Evolutionary conservation across 192 early-diverging fungal species (phyloP).

Genomic region (Kickxella alabastrina): DNA sequence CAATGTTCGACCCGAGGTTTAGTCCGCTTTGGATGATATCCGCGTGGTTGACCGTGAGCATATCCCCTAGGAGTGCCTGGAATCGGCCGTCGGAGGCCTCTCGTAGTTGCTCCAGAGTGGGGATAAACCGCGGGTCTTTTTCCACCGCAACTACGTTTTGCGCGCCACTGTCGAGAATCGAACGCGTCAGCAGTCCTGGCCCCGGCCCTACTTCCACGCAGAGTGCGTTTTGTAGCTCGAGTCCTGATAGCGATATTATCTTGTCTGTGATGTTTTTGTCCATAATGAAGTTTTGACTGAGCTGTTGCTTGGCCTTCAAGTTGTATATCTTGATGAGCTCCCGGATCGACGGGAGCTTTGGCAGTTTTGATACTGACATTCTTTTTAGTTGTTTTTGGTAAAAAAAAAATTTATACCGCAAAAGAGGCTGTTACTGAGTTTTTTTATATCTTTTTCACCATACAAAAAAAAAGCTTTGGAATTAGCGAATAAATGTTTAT

Average conservation of each 20-base stretch:
- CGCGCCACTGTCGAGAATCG: constrained; percentile 66
- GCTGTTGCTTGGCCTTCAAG: constrained; percentile 62
- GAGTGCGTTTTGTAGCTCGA: constrained; percentile 56
- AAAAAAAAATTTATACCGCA: background rate
- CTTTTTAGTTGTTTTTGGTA: background rate
- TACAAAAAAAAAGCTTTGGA: no score
- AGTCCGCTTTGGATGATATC: constrained; percentile 49
- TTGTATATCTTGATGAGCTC: constrained; percentile 73
- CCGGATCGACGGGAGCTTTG: constrained; percentile 63
- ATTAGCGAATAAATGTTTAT: no score
- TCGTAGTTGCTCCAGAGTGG: constrained; percentile 66
- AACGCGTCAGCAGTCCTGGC: constrained; percentile 71
- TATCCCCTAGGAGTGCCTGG: constrained; percentile 60
- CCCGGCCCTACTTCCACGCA: constrained; percentile 79
- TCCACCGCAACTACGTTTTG: constrained; percentile 65
- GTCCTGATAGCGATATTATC: constrained; percentile 58
- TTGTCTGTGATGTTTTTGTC: constrained; percentile 81
- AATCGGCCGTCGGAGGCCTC: constrained; percentile 60
- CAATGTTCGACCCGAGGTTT: constrained; percentile 5
- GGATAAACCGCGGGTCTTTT: constrained; percentile 69
- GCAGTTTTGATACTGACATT: constrained; percentile 44
- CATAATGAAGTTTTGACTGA: constrained; percentile 82
- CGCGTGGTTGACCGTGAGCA: constrained; percentile 56
- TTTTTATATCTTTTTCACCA: no score
- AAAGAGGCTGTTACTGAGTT: background rate